Evolutionary conservation across 31 red algal genomes (phyloP).

Genomic region (Endocladia muricata): DNA sequence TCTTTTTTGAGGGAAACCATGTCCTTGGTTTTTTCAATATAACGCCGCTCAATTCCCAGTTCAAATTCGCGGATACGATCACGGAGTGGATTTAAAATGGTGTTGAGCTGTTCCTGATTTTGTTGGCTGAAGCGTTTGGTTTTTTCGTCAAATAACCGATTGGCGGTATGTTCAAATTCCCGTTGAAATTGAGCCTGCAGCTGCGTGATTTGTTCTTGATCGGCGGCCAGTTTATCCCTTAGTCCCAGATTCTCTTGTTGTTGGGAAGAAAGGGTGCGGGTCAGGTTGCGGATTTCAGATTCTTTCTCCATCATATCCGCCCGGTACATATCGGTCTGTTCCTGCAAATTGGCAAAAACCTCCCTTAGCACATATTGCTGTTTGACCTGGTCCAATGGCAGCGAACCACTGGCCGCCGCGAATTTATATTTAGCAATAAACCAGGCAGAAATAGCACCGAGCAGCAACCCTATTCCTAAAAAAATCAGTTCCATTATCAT

Average conservation of each 20-base stretch:
- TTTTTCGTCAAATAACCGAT: not conserved
- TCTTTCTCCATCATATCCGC: not conserved
- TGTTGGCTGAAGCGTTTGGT: not conserved
- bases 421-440: constrained; percentile 7
- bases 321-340: not conserved
- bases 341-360: not conserved
- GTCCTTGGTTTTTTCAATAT: not conserved
- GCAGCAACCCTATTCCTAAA: not conserved
- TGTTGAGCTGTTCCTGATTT: constrained; percentile 10
- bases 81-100: not conserved
- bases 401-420: not conserved
- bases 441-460: not conserved
- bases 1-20: not conserved
- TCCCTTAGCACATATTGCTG: not conserved
- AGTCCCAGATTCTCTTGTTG: too few relatives aligned
- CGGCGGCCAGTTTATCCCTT: too few relatives aligned
- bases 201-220: too few relatives aligned
- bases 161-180: too few relatives aligned
- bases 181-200: too few relatives aligned
- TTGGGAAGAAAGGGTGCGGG: not conserved
- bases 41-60: not conserved
- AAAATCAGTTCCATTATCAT: too few relatives aligned
- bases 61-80: not conserved
- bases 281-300: not conserved
- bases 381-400: constrained; percentile 1